Base-by-base conservation (phyloP, 495 filamentous ascomycete species). In the Talaromyces wortmannii region DNA sequence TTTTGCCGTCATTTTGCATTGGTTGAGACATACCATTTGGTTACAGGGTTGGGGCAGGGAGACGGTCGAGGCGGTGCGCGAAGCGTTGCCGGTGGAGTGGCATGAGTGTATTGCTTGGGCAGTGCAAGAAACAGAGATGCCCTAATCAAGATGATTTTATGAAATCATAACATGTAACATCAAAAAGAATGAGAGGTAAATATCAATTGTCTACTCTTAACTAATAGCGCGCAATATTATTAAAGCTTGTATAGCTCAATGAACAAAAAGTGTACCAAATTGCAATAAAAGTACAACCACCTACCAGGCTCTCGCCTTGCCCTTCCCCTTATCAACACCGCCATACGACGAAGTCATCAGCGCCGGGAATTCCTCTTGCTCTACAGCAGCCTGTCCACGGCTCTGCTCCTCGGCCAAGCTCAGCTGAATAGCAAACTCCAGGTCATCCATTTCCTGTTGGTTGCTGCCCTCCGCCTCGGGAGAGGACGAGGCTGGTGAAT, bases 401-500 rank as follows among this genome's bases (percentile, higher is more conserved):
- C 83, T 81, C 68, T 83, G 72, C 53, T 91, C 84, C 69, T 96
- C 91, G 11, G 85, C 87, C 46, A 97, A 68, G 65, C 94, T 97
- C 31, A 97, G 69, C 66, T 86, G 83, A 55, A 97, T 70, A 3
- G 94, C 94, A 56, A 90, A 83, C 45, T 95, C 87, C 43, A 97
- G 66, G 67, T 96, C 92, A 45, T 86, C 82, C 59, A 90, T 78
- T 55, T 88, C 78, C 64, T 71, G 56, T 46, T 67, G 65, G 50
- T 62, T 62, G 40, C 56, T 60, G 52, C 73, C 76, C 55, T 73
- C 67, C 42, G 65, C 31, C 48, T 54, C 40, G n/a, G 55, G 36
- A 51, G 63, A 55, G 53, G 60, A 45, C 40, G 56, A 54, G 17
- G 61, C 50, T 18, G 61, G 57, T 5, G 63, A 57, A 13, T 67